Base-by-base conservation (phyloP, 1,284 basidiomycete genomes). In the Flammula alnicola region DNA sequence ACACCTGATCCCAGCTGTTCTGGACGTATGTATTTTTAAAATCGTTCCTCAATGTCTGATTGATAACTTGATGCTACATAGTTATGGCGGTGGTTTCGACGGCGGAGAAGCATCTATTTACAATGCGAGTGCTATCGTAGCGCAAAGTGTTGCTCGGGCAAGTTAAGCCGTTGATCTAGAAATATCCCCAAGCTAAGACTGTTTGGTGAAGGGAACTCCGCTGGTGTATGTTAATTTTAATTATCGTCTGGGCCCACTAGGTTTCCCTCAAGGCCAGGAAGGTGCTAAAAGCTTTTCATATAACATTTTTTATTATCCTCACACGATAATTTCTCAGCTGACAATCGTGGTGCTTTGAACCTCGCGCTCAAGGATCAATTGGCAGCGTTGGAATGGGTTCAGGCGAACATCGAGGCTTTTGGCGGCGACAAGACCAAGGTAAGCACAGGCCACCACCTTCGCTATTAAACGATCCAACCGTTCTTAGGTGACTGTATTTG, bases 191-290 rank as follows among this genome's bases (percentile, higher is more conserved):
- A 12, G 17, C 14, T n/a, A 11, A 46, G 2, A 8, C 16, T 11
- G 4, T 20, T 20, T 35, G 9, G 14, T 36, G 19, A 30, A 79
- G 74, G 76, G 73, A 20, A 79, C 75, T 3, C 79, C 78, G 8
- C 58, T 84, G 27, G 70, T 84, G n/a, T 79, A 79, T 39, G 80
- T 83, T 31, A 78, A 72, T 45, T 68, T 79, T 70, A 80, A 82
- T 57, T 83, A 84, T 55, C 74, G 82, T 19, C 54, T 78, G 2
- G 77, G 75, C 0, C 75, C 76, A 3, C 66, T 81, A 10, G 80
- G 80, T 32, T 83, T 77, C 47, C 75, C 77, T 5, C 73, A 75
- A 58, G 78, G 77, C 2, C 55, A 64, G 37, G 77, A 80, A 65
- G 73, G 76, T 59, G 10, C 3, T 2, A 17, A 3, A 12, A 8